These are phyloP conservation scores for Cruciata laevipes DNA, from an alignment of 257 asterid species.

Conservation along the genomic window DNA sequence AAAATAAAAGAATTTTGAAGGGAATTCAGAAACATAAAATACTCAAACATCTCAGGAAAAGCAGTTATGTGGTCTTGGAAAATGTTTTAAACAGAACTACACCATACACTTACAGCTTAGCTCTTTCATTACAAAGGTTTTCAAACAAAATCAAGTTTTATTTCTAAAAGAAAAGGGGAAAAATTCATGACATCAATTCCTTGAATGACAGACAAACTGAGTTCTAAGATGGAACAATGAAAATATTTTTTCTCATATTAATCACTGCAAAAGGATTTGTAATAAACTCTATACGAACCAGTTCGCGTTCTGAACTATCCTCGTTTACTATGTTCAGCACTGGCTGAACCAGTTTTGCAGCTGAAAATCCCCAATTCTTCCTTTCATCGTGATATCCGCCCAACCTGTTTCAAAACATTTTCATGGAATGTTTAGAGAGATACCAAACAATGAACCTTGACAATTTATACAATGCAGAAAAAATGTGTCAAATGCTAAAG, in stretches of 20 bases:
- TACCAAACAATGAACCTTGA: background rate
- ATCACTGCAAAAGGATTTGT: background rate
- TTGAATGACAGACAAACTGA: too few species aligned
- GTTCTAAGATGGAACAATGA: background rate
- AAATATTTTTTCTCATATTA: background rate
- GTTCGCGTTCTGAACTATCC: conserved; percentile 47
- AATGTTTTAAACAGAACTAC: background rate
- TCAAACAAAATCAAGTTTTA: background rate
- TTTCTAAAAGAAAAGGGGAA: too few species aligned
- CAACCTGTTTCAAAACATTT: conserved; percentile 65
- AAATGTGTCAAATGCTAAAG: background rate
- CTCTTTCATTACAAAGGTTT: background rate
- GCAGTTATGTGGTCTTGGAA: background rate
- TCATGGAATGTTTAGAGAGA: too few species aligned
- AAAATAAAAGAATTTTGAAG: background rate
- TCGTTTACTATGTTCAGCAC: conserved; percentile 51
- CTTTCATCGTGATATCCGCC: conserved; percentile 54
- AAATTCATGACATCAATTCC: too few species aligned
- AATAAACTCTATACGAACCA: conserved; percentile 49
- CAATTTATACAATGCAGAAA: background rate
- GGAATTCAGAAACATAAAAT: background rate
- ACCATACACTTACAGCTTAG: background rate
- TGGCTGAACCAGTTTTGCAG: conserved; percentile 59
- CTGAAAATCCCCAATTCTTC: conserved; percentile 65
- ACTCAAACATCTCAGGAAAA: background rate